Conservation (phyloP, 2,329 filamentous ascomycete species). For the Nemania sp. region DNA sequence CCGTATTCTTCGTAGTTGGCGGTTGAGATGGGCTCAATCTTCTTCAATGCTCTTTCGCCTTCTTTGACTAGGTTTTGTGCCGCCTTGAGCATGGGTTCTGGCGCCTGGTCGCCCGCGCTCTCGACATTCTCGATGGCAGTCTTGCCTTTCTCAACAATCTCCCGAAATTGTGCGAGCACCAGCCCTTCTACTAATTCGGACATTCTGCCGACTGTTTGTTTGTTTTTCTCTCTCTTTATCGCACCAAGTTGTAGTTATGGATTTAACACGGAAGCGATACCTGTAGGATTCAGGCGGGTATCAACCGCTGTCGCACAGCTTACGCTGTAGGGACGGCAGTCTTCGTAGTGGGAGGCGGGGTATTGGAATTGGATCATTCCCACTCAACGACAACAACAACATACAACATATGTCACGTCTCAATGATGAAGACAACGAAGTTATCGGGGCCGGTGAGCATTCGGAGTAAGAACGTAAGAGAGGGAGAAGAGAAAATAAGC, state of each 20-base stretch:
- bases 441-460: conserved; percentile 5
- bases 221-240: too few species aligned
- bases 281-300: conserved; percentile 9
- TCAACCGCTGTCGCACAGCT: conserved; percentile 27
- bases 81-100: conserved; percentile 61
- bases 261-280: not conserved
- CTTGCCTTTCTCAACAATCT: conserved; percentile 65
- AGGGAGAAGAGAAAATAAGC: conserved; percentile 15
- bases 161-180: conserved; percentile 63
- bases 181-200: conserved; percentile 55
- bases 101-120: conserved; percentile 52
- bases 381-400: too few species aligned
- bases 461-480: not conserved
- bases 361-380: conserved; percentile 18
- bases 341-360: conserved; percentile 16
- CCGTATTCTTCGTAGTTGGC: conserved; percentile 63
- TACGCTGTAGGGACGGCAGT: conserved; percentile 11
- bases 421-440: conserved; percentile 1
- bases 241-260: conserved; percentile 17
- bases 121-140: conserved; percentile 61
- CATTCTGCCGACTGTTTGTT: conserved; percentile 40
- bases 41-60: conserved; percentile 62
- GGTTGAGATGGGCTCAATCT: conserved; percentile 64
- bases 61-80: conserved; percentile 62
- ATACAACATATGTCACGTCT: conserved; percentile 3